Evolutionary conservation across 805 yeast genomes (phyloP).

Genomic region (Saturnispora bothae): DNA sequence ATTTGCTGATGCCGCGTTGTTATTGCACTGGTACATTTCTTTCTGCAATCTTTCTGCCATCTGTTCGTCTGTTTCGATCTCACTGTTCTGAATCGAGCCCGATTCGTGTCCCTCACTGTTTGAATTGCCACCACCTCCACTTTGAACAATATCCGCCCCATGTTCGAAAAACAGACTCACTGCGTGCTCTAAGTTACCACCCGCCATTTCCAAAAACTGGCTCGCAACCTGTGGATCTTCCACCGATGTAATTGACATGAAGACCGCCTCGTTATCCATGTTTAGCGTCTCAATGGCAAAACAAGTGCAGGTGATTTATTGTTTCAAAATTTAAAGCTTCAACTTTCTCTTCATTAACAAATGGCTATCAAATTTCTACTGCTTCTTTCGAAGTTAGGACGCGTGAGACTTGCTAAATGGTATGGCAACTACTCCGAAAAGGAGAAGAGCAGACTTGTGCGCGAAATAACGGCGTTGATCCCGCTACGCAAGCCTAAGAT

Average conservation of each 20-base stretch:
- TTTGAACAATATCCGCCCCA: slow-evolving; percentile 28
- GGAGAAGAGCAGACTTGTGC: slow-evolving; percentile 72
- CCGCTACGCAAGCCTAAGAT: slow-evolving; percentile 81
- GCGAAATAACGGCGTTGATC: slow-evolving; percentile 79
- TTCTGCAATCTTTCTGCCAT: slow-evolving; percentile 53
- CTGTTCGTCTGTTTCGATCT: slow-evolving; percentile 30
- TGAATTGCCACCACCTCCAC: slow-evolving; percentile 8
- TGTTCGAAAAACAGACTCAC: slow-evolving; percentile 74
- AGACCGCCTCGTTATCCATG: slow-evolving; percentile 42
- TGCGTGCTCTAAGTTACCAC: slow-evolving; percentile 71
- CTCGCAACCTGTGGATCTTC: slow-evolving; percentile 57
- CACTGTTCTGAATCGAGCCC: neutral
- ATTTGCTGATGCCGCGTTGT: neutral
- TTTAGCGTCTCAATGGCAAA: slow-evolving; percentile 20
- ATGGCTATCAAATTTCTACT: slow-evolving; percentile 78
- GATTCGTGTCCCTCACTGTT: slow-evolving; percentile 10
- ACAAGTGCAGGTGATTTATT: neutral
- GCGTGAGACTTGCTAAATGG: slow-evolving; percentile 91
- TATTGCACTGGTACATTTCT: slow-evolving; percentile 40
- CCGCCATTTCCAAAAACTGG: slow-evolving; percentile 71
- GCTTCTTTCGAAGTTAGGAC: slow-evolving; percentile 87
- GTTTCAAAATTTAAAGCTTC: neutral
- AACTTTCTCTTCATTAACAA: neutral
- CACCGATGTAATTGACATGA: slow-evolving; percentile 75
- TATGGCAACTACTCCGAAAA: slow-evolving; percentile 73